phyloP scores from a whole-genome alignment of 139 green algal species.

The Chloropicon primus region DNA sequence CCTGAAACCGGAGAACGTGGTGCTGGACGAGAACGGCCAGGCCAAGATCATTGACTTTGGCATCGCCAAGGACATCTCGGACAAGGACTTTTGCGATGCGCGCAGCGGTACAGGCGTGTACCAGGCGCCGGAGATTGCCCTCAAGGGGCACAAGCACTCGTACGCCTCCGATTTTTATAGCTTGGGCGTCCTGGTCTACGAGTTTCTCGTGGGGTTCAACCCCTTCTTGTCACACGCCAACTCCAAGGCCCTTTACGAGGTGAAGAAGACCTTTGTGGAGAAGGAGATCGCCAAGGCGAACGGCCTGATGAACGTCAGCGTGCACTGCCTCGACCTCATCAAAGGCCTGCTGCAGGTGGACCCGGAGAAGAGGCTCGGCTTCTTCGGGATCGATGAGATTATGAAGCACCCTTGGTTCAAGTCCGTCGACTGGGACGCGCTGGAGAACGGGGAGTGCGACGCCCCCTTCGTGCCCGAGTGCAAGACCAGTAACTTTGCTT shows the following conservation, averaged over 20 bases:
- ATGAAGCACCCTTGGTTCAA: constrained; percentile 52
- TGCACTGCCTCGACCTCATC: not conserved
- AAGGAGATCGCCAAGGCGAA: not conserved
- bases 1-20: constrained; percentile 93
- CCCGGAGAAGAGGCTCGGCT: constrained; percentile 45
- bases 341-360: constrained; percentile 30
- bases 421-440: constrained; percentile 41
- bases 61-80: not conserved
- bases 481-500: not conserved
- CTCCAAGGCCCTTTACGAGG: not conserved
- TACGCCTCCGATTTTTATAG: not conserved
- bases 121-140: not conserved
- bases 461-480: constrained; percentile 33
- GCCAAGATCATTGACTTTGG: constrained; percentile 96
- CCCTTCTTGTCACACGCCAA: not conserved
- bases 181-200: not conserved
- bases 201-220: not conserved
- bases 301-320: not conserved
- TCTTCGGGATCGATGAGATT: constrained; percentile 38
- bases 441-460: constrained; percentile 30
- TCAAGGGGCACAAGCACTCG: not conserved
- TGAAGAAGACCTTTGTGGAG: not conserved
- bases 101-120: not conserved
- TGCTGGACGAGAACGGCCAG: constrained; percentile 71
- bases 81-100: not conserved